These are phyloP conservation scores for Aspergillus japonicus DNA, from an alignment of 2,329 filamentous ascomycete species.

Conservation along the genomic window DNA sequence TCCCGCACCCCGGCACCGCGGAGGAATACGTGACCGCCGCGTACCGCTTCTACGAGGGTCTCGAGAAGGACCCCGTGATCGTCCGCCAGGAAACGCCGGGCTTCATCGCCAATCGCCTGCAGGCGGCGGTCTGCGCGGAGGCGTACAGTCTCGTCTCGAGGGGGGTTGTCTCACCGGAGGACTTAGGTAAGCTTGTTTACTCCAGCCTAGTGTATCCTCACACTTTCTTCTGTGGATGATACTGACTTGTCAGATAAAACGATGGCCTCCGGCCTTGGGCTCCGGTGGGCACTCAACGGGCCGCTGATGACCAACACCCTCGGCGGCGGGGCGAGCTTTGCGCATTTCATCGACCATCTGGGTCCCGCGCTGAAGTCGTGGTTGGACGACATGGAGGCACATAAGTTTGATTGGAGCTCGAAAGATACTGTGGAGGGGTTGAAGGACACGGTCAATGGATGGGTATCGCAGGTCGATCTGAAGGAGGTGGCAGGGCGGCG, in stretches of 20 bases:
- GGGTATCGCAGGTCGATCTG: not conserved
- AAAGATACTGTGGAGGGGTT: not conserved
- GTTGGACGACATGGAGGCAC: conserved; percentile 15
- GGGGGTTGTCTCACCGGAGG: conserved; percentile 27
- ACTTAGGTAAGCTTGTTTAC: conserved; percentile 11
- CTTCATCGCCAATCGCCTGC: conserved; percentile 49
- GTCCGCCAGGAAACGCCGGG: conserved; percentile 45
- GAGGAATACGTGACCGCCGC: not conserved
- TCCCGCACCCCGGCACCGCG: conserved; percentile 8
- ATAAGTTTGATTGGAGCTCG: conserved; percentile 8
- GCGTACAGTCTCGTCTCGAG: conserved; percentile 36
- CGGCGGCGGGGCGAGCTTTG: conserved; percentile 15
- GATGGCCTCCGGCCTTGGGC: conserved; percentile 17
- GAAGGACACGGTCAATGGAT: not conserved
- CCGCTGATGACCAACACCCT: conserved; percentile 19
- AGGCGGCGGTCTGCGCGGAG: conserved; percentile 41
- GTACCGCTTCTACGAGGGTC: conserved; percentile 36
- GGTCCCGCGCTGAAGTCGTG: conserved; percentile 17
- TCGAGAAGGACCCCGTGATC: conserved; percentile 44
- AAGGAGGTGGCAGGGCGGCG: not conserved
- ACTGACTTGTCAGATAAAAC: conserved; percentile 10
- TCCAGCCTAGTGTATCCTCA: too few relatives aligned
- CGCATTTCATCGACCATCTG: conserved; percentile 19
- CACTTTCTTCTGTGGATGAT: too few relatives aligned
- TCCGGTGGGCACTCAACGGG: conserved; percentile 18